Evolutionary conservation across 495 filamentous ascomycete species (phyloP).

Genomic region (Penicillium roqueforti): DNA sequence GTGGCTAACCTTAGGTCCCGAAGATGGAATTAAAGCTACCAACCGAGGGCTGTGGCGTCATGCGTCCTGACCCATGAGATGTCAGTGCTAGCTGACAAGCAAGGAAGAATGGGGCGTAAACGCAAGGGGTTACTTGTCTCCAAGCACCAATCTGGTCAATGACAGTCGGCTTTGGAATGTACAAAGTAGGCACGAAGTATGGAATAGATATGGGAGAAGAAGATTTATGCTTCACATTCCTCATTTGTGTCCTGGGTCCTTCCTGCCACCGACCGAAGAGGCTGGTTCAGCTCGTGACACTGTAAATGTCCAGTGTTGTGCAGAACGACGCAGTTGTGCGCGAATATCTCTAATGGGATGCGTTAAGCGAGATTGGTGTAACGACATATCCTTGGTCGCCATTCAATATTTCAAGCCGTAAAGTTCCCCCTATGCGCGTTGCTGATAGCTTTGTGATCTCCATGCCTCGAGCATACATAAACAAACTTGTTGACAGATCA

Average conservation of each 20-base stretch:
- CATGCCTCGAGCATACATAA: constrained; percentile 2
- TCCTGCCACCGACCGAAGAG: not conserved
- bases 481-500: constrained; percentile 20
- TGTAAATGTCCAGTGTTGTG: not conserved
- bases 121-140: constrained; percentile 21
- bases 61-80: constrained; percentile 17
- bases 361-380: constrained; percentile 10
- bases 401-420: not conserved
- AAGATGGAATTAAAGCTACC: not conserved
- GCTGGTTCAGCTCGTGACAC: not conserved
- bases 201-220: constrained; percentile 13
- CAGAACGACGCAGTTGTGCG: not conserved
- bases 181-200: not conserved
- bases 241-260: not conserved
- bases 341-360: constrained; percentile 4
- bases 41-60: constrained; percentile 15
- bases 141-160: constrained; percentile 16
- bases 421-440: constrained; percentile 13
- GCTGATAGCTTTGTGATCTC: constrained; percentile 12
- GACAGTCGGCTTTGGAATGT: constrained; percentile 28
- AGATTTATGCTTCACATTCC: not conserved
- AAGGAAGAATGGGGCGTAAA: constrained; percentile 20
- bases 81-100: constrained; percentile 19
- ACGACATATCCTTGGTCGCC: not conserved
- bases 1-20: constrained; percentile 4